These are phyloP conservation scores for Komagataella pastoris DNA, from an alignment of 805 yeast genomes.

Conservation along the genomic window DNA sequence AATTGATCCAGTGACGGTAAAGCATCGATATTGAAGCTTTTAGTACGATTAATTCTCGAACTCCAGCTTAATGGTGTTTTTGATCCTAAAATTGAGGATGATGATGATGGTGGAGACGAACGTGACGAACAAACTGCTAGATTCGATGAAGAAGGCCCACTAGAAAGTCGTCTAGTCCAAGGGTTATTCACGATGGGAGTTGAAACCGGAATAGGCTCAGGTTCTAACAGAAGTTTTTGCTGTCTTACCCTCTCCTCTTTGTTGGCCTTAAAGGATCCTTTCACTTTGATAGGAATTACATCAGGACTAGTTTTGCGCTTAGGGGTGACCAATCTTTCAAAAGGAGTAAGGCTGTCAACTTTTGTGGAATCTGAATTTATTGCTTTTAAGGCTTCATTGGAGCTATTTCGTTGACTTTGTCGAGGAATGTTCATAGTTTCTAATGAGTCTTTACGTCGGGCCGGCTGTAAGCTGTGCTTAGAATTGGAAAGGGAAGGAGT, in stretches of 20 bases:
- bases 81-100: constrained; percentile 4
- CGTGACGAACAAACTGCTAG: not conserved
- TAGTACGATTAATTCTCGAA: not conserved
- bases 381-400: not conserved
- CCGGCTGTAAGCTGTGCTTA: not conserved
- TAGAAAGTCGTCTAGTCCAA: not conserved
- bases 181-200: not conserved
- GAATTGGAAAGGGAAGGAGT: not conserved
- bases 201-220: not conserved
- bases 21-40: not conserved
- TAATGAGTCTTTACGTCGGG: not conserved
- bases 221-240: not conserved
- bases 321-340: not conserved
- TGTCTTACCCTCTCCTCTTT: not conserved
- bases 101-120: not conserved
- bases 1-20: not conserved
- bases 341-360: not conserved
- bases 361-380: not conserved
- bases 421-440: not conserved
- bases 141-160: not conserved
- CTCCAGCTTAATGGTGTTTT: constrained; percentile 1
- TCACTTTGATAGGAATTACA: not conserved
- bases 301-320: not conserved
- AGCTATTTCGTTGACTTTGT: not conserved
- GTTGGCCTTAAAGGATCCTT: not conserved